phyloP scores from a whole-genome alignment of 441 rosid species.

The Syzygium malaccense region DNA sequence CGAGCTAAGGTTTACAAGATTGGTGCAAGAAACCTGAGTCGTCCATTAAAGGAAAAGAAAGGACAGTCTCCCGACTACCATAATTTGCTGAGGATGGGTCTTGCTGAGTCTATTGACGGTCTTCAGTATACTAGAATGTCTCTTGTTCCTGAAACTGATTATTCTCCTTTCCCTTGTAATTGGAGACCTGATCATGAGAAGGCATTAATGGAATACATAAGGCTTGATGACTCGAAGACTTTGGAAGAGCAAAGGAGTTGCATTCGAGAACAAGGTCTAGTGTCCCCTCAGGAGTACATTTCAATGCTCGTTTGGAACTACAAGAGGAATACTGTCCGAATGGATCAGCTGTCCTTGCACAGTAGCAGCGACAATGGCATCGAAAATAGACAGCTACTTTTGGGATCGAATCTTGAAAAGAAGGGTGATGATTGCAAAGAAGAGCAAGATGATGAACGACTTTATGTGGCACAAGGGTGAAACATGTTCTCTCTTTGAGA shows the following conservation, averaged over 20 bases:
- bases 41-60: slow-evolving; percentile 87
- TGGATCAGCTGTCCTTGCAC: slow-evolving; percentile 59
- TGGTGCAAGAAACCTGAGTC: slow-evolving; percentile 61
- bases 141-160: slow-evolving; percentile 89
- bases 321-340: slow-evolving; percentile 66
- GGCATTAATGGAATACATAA: slow-evolving; percentile 65
- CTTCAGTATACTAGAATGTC: slow-evolving; percentile 91
- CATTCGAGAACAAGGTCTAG: slow-evolving; percentile 71
- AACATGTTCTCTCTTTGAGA: neutral
- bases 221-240: slow-evolving; percentile 65
- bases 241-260: slow-evolving; percentile 62
- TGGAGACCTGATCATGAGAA: slow-evolving; percentile 95
- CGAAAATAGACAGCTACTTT: slow-evolving; percentile 30
- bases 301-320: slow-evolving; percentile 98
- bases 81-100: slow-evolving; percentile 86
- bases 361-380: slow-evolving; percentile 10
- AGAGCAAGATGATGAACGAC: slow-evolving; percentile 32
- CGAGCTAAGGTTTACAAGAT: slow-evolving; percentile 86
- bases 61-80: slow-evolving; percentile 87
- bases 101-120: slow-evolving; percentile 86
- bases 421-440: slow-evolving; percentile 29
- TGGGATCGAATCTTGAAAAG: slow-evolving; percentile 27
- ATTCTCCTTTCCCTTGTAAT: slow-evolving; percentile 75
- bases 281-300: slow-evolving; percentile 83
- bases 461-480: slow-evolving; percentile 51